Percentiles rank a stretch among this genome's conserved stretches.
Evolutionary conservation across 352 stramenopile genomes (phyloP).

Genomic region (Globisporangium mamillatum): DNA sequence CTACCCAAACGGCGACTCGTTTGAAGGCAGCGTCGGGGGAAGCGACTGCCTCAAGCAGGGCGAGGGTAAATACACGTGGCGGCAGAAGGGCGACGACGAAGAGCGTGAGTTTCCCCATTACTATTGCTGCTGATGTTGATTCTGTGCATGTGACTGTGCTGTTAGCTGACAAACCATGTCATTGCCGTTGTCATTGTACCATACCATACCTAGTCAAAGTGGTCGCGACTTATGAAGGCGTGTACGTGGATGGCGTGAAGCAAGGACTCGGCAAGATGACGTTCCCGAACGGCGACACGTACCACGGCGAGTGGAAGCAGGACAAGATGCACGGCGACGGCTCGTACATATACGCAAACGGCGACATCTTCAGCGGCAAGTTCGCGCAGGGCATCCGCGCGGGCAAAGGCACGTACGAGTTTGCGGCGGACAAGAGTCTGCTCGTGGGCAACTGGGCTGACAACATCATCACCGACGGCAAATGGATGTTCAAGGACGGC

Average conservation of each 20-base stretch:
- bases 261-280: constrained; percentile 89
- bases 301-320: constrained; percentile 87
- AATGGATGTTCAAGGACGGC: constrained; percentile 90
- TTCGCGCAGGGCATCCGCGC: constrained; percentile 81
- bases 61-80: constrained; percentile 87
- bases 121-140: not conserved
- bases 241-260: constrained; percentile 84
- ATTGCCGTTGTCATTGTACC: not conserved
- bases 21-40: constrained; percentile 79
- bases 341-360: constrained; percentile 90
- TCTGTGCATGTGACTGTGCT: not conserved
- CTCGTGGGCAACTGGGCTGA: constrained; percentile 86
- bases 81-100: constrained; percentile 52
- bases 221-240: constrained; percentile 80
- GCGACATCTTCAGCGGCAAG: constrained; percentile 89
- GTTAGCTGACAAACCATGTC: not conserved
- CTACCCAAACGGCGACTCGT: constrained; percentile 90
- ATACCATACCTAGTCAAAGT: constrained; percentile 42
- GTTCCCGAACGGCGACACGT: constrained; percentile 88
- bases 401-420: constrained; percentile 90
- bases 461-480: constrained; percentile 85
- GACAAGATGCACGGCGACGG: constrained; percentile 88
- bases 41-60: constrained; percentile 81
- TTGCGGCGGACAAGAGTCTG: constrained; percentile 71
- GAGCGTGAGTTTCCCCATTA: constrained; percentile 33